These are phyloP conservation scores for Cryptococcus depauperatus DNA, from an alignment of 1,284 basidiomycete genomes.

Conservation along the genomic window DNA sequence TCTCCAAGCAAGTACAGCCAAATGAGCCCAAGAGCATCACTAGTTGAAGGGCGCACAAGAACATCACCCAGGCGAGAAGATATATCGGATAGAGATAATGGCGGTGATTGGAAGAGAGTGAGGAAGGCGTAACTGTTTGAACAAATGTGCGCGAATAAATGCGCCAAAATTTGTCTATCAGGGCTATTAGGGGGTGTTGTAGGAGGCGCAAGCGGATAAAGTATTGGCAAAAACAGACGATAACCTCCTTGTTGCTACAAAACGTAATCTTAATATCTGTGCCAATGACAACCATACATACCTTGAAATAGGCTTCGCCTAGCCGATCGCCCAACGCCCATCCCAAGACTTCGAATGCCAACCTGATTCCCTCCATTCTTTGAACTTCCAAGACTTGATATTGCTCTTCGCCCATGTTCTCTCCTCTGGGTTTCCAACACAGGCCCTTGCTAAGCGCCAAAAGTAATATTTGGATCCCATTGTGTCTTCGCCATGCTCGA, in stretches of 20 bases:
- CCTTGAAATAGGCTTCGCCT: slow-evolving; percentile 24
- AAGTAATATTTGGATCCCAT: slow-evolving; percentile 25
- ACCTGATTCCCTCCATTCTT: slow-evolving; percentile 32
- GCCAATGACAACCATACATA: slow-evolving; percentile 9
- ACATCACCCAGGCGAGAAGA: slow-evolving; percentile 21
- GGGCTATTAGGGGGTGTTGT: slow-evolving; percentile 8
- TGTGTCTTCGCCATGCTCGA: slow-evolving; percentile 27
- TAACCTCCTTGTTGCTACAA: slow-evolving; percentile 28
- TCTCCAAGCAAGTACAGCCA: slow-evolving; percentile 34
- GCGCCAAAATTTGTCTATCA: slow-evolving; percentile 24
- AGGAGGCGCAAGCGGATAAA: slow-evolving; percentile 13
- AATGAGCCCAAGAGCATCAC: slow-evolving; percentile 23
- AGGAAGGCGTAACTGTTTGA: slow-evolving; percentile 37
- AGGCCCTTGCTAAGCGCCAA: slow-evolving; percentile 18
- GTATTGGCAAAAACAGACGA: slow-evolving; percentile 15
- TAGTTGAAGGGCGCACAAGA: slow-evolving; percentile 18
- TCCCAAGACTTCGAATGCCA: slow-evolving; percentile 32
- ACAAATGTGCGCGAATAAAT: slow-evolving; percentile 34
- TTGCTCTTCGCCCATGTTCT: slow-evolving; percentile 18
- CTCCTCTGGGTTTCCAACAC: slow-evolving; percentile 13
- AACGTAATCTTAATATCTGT: slow-evolving; percentile 3
- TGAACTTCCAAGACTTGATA: slow-evolving; percentile 38
- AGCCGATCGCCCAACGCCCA: slow-evolving; percentile 32
- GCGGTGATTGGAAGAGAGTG: slow-evolving; percentile 16
- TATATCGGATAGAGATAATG: slow-evolving; percentile 3